Percentiles rank a stretch among this genome's conserved stretches.
These are phyloP conservation scores for Fonsecaea pedrosoi DNA, from an alignment of 2,329 filamentous ascomycete species.

Conservation along the genomic window DNA sequence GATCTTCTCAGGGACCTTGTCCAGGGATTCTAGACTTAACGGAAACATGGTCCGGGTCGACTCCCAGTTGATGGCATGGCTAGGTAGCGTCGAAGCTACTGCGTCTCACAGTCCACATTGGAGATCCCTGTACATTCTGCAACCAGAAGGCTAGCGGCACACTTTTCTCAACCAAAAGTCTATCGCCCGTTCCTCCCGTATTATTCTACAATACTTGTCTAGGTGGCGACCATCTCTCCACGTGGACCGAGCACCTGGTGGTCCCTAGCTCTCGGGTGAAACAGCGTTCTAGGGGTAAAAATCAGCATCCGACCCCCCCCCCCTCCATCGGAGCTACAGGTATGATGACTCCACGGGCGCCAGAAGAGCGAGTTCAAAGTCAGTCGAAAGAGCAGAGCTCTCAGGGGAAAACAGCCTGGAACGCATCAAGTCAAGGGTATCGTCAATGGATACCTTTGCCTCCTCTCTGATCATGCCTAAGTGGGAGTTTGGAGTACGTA, in stretches of 20 bases:
- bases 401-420: not conserved
- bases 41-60: not conserved
- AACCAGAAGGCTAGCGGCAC: not conserved
- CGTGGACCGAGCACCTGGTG: slow-evolving; percentile 11
- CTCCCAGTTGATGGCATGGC: not conserved
- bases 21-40: not conserved
- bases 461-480: not conserved
- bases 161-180: slow-evolving; percentile 1
- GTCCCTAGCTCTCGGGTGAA: slow-evolving; percentile 4
- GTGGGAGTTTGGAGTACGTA: not conserved
- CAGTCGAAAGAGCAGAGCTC: not conserved
- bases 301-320: not conserved
- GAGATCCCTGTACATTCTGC: slow-evolving; percentile 1
- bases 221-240: slow-evolving; percentile 5
- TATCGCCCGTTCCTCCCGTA: slow-evolving; percentile 1
- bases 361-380: not conserved
- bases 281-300: not conserved
- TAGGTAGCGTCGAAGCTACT: not conserved
- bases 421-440: not conserved
- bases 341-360: not conserved
- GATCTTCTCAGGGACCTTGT: not conserved
- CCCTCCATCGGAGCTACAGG: not conserved
- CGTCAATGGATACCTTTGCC: not conserved
- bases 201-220: not conserved
- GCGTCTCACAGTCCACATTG: not conserved